phyloP scores from a whole-genome alignment of 495 filamentous ascomycete genomes.

The Cercophora newfieldiana region DNA sequence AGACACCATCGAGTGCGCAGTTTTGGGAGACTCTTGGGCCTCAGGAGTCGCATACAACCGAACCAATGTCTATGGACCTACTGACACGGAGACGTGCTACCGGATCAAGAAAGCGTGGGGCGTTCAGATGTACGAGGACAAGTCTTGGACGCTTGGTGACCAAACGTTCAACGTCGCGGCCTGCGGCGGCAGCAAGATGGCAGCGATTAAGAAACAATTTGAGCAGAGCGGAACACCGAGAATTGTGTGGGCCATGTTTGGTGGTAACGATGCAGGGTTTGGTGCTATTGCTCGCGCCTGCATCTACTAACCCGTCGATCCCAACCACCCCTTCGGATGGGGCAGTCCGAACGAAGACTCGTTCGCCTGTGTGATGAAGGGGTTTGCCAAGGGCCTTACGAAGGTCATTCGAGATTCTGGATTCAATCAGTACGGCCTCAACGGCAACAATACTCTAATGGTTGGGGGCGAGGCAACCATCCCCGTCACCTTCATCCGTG shows the following conservation, averaged over 20 bases:
- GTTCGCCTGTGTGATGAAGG: no score
- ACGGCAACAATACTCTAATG: no score
- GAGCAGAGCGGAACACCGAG: background rate
- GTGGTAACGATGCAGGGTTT: background rate
- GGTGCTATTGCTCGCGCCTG: background rate
- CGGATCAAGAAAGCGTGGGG: background rate
- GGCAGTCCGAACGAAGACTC: no score
- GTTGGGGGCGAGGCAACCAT: no score
- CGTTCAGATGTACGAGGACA: background rate
- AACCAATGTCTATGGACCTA: background rate
- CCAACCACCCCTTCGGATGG: background rate
- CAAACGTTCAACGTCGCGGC: background rate
- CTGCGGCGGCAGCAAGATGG: background rate
- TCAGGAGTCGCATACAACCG: background rate
- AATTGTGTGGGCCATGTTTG: background rate
- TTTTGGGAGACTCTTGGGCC: background rate
- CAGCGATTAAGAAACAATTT: background rate
- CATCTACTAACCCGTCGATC: background rate
- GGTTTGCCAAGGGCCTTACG: no score
- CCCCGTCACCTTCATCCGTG: no score
- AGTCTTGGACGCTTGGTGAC: background rate
- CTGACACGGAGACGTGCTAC: background rate
- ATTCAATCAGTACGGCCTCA: no score
- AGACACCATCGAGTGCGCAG: no score
- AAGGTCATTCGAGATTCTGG: no score